Evolutionary conservation across 257 asterid species (phyloP), one percentile per base, ranked within the genome.

Genomic region (Solanum virginianum): DNA sequence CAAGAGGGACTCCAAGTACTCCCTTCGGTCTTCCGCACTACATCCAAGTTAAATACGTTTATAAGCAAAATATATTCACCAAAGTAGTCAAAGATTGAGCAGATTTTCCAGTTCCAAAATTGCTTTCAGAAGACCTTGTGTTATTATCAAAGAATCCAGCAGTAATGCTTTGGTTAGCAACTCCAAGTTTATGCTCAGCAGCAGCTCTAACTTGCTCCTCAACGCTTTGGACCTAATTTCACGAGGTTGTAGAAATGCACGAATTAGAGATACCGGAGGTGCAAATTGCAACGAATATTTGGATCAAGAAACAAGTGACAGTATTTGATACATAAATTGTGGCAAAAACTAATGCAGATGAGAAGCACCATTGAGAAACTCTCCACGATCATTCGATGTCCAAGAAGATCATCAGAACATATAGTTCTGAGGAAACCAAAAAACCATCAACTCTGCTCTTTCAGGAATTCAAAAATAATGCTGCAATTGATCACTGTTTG

Each of bases 161-260:
- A 90, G 99, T 97, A 86, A 97, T 97, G 91, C 99, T 97, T 90
- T 97, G 99, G 89, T 97, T 97, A 53, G 99, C 99, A 87, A 97
- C 98, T 88, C 99, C 99, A 86, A 97, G 99, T 91, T 97, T 97
- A 93, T 97, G 99, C 90, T 97, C 99, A 57, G 99, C 99, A 29
- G 99, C 91, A 85, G 99, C 99, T 87, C 99, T 92, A 86, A 97
- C 99, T 91, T 97, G 98, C 89, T 97, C 99, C 93, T 97, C 99
- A 91, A 97, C 99, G 20, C 98, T 93, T 92, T 97, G 89, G 85
- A 97, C 98, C 99, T 97, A 87, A 82, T 84, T 81, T 82, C 81
- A 79, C 85, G 74, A 49, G 54, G 81, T 84, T 80, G 81, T 85
- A 77, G 84, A 83, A 87, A 54, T 79, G 65, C 26, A 53, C 8